phyloP scores from a whole-genome alignment of 2,329 filamentous ascomycete genomes.

The Xylariaceae sp. region DNA sequence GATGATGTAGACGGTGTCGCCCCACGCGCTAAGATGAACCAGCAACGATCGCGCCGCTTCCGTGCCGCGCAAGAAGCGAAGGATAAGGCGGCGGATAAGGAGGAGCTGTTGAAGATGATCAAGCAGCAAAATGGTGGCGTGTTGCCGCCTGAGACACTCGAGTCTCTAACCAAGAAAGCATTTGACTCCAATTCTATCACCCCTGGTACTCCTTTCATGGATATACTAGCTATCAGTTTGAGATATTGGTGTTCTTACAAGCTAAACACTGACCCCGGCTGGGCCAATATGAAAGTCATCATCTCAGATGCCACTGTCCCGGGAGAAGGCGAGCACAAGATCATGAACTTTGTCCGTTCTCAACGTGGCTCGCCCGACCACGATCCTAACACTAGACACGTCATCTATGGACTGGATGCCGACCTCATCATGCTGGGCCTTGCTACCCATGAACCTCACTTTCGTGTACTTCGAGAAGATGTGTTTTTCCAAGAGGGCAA shows the following conservation, averaged over 20 bases:
- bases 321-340: conserved; percentile 98
- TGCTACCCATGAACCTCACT: conserved; percentile 95
- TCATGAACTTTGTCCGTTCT: conserved; percentile 96
- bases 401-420: conserved; percentile 96
- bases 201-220: conserved; percentile 97
- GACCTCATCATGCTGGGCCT: conserved; percentile 98
- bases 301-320: conserved; percentile 98
- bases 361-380: conserved; percentile 88
- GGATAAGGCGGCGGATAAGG: conserved; percentile 89
- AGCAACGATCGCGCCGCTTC: conserved; percentile 94
- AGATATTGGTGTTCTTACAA: conserved; percentile 98
- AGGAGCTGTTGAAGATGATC: conserved; percentile 79
- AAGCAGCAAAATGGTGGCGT: conserved; percentile 70
- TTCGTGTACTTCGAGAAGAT: conserved; percentile 92
- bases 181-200: conserved; percentile 89
- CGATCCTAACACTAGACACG: conserved; percentile 93
- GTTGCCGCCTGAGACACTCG: conserved; percentile 57
- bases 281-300: conserved; percentile 94
- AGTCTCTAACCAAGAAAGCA: conserved; percentile 73
- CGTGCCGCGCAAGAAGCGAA: conserved; percentile 89
- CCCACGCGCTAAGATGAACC: conserved; percentile 98
- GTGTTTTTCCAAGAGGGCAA: conserved; percentile 90
- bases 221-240: conserved; percentile 82
- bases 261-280: conserved; percentile 91
- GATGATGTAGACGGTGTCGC: conserved; percentile 76